Evolutionary conservation across 108 stramenopile genomes (phyloP).

Genomic region (Stephanodiscus triporus): DNA sequence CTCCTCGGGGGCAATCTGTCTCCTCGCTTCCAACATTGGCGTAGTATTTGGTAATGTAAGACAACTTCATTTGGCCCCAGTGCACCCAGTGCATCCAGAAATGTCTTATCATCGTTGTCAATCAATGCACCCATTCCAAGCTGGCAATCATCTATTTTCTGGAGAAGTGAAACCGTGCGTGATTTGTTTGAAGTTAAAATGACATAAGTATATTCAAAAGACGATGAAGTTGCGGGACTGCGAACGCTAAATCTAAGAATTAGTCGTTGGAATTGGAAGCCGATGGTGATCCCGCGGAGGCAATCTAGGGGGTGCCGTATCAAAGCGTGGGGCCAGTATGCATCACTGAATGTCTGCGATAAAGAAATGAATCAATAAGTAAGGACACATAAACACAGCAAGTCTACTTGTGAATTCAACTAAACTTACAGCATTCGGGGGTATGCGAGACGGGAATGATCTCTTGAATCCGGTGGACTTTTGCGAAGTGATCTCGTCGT

Average conservation of each 20-base stretch:
- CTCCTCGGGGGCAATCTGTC: conserved; percentile 71
- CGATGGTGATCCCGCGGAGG: conserved; percentile 74
- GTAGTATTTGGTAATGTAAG: conserved; percentile 78
- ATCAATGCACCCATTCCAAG: conserved; percentile 42
- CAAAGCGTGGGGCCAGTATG: conserved; percentile 80
- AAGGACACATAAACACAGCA: background rate
- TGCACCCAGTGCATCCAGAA: conserved; percentile 74
- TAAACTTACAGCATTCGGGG: conserved; percentile 36
- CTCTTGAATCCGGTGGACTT: conserved; percentile 41
- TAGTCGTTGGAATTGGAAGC: conserved; percentile 86
- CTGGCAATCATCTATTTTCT: conserved; percentile 48
- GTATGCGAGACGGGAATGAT: conserved; percentile 69
- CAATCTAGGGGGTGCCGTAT: conserved; percentile 65
- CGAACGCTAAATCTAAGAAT: conserved; percentile 64
- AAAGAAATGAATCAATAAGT: background rate
- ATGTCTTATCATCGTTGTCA: conserved; percentile 81
- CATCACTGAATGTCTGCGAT: conserved; percentile 55
- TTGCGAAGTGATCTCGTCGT: conserved; percentile 54
- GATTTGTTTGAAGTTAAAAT: conserved; percentile 75
- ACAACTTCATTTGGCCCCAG: conserved; percentile 63
- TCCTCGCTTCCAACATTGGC: conserved; percentile 81
- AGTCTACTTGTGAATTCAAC: background rate
- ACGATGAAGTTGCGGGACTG: conserved; percentile 33
- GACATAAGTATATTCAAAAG: conserved; percentile 71
- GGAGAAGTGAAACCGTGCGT: conserved; percentile 63